Evolutionary conservation across 805 yeast species (phyloP).

Genomic region (Hanseniaspora occidentalis): DNA sequence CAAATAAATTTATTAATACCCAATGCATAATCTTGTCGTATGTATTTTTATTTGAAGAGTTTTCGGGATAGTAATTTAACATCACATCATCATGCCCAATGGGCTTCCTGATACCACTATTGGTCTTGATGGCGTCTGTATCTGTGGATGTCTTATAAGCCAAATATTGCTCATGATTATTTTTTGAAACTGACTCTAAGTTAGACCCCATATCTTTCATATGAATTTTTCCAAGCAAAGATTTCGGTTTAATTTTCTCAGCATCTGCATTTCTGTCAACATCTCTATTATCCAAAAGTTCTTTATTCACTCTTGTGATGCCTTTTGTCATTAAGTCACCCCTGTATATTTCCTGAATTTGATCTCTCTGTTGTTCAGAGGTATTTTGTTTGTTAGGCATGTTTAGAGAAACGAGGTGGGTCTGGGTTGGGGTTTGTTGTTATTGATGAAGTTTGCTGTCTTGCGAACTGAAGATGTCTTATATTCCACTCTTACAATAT

Average conservation of each 20-base stretch:
- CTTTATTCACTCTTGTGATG: constrained; percentile 48
- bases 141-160: too few species aligned
- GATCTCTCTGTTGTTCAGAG: constrained; percentile 9
- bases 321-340: constrained; percentile 70
- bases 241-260: constrained; percentile 52
- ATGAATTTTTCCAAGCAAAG: constrained; percentile 58
- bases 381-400: constrained; percentile 1
- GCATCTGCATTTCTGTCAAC: constrained; percentile 29
- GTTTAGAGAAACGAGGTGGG: too few species aligned
- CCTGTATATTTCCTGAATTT: constrained; percentile 30
- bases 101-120: too few species aligned
- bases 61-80: constrained; percentile 51
- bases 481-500: too few species aligned
- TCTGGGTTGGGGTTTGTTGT: background rate
- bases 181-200: background rate
- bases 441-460: too few species aligned
- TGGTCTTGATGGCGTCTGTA: too few species aligned
- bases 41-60: constrained; percentile 34
- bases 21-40: constrained; percentile 50
- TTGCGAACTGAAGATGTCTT: too few species aligned
- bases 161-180: too few species aligned
- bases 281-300: constrained; percentile 32
- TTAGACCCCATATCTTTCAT: constrained; percentile 57
- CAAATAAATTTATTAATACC: constrained; percentile 38
- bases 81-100: constrained; percentile 9